Percentiles rank a stretch among this genome's conserved stretches.
Conservation (phyloP, 2,329 filamentous ascomycete genomes). For the Trichoderma koningii region DNA sequence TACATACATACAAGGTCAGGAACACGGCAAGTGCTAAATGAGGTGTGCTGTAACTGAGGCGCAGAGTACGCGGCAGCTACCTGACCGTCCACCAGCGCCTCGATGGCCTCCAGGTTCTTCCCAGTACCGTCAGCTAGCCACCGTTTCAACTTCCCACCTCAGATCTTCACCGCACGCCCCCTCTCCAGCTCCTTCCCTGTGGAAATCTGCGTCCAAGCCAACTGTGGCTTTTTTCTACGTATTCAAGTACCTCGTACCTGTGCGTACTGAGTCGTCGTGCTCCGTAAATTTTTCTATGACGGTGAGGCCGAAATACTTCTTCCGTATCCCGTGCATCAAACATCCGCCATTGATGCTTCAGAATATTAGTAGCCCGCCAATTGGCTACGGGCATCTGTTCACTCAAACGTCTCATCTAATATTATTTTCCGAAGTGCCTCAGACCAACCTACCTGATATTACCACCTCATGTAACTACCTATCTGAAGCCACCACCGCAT, state of each 20-base stretch:
- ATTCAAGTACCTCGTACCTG: no score
- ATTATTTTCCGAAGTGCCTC: background rate
- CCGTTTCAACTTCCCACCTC: constrained; percentile 13
- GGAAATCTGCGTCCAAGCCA: background rate
- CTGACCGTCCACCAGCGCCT: background rate
- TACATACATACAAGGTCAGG: background rate
- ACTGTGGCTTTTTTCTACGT: no score
- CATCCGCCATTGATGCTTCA: constrained; percentile 1
- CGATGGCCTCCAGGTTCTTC: background rate
- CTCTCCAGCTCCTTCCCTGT: constrained; percentile 4
- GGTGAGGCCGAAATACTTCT: no score
- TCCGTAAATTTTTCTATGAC: no score
- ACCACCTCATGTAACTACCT: background rate
- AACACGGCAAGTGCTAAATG: no score
- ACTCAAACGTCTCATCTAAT: background rate
- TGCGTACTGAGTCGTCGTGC: no score
- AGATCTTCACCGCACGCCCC: constrained; percentile 24
- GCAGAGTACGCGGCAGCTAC: background rate
- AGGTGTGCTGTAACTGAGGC: background rate
- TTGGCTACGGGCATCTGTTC: background rate
- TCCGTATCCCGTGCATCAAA: constrained; percentile 9
- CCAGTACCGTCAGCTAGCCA: background rate
- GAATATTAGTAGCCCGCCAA: background rate
- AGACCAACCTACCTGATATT: background rate
- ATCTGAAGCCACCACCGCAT: constrained; percentile 11